Evolutionary conservation across 1,139 yeast species (phyloP).

Genomic region (Fermentozyma sake): DNA sequence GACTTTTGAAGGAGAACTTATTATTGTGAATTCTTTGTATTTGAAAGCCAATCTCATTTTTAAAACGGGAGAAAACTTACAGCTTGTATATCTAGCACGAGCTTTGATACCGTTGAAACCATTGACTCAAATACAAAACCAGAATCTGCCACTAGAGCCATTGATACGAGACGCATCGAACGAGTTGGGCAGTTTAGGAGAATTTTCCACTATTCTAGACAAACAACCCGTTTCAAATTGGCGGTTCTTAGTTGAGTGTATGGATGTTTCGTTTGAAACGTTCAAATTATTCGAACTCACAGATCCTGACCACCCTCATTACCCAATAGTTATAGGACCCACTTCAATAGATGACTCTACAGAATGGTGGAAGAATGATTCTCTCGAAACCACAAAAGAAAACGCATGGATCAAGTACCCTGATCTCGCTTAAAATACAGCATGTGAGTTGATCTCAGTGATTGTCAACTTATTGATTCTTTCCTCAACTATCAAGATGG

Average conservation of each 20-base stretch:
- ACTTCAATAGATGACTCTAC: slow-evolving; percentile 2
- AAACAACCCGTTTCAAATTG: too few relatives aligned
- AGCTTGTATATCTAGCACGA: slow-evolving; percentile 8
- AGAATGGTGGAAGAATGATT: slow-evolving; percentile 22
- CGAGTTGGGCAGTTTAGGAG: slow-evolving; percentile 3
- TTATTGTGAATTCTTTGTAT: slow-evolving; percentile 2
- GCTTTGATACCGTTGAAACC: slow-evolving; percentile 12
- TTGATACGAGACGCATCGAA: slow-evolving; percentile 7
- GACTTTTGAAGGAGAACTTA: too few relatives aligned
- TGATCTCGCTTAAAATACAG: slow-evolving; percentile 22
- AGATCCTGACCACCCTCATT: slow-evolving; percentile 1
- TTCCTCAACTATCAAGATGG: slow-evolving; percentile 18
- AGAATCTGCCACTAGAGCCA: slow-evolving; percentile 5
- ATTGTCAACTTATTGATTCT: slow-evolving; percentile 26
- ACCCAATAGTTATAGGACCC: slow-evolving; percentile 6
- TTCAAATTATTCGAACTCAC: slow-evolving; percentile 25
- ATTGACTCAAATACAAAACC: slow-evolving; percentile 9
- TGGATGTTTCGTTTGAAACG: slow-evolving; percentile 11
- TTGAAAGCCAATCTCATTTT: slow-evolving; percentile 3
- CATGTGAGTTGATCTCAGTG: slow-evolving; percentile 22
- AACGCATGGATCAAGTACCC: slow-evolving; percentile 42
- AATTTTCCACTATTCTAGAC: slow-evolving; percentile 5
- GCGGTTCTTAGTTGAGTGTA: slow-evolving; percentile 14
- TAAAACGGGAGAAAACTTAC: slow-evolving; percentile 4
- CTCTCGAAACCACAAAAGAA: slow-evolving; percentile 14